These are phyloP conservation scores for Pseudogymnoascus sp. DNA, from an alignment of 2,329 filamentous ascomycete genomes.

Conservation along the genomic window DNA sequence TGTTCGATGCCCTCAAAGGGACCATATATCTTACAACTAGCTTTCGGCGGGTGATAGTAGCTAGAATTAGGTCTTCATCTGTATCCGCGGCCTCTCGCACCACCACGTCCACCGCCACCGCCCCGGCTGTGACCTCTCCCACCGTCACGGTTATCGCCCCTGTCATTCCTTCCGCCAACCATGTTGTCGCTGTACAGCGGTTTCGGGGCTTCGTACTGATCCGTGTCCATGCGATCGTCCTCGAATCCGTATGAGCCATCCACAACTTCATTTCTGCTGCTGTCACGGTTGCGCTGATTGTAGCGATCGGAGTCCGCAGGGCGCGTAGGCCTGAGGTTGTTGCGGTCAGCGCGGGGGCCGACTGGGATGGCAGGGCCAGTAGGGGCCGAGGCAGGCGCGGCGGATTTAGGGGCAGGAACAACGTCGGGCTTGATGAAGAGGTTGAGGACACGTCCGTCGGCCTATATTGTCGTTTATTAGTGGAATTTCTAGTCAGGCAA, in stretches of 20 bases:
- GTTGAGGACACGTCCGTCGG: conserved; percentile 66
- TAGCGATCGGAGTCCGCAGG: conserved; percentile 22
- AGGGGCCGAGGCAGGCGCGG: conserved; percentile 10
- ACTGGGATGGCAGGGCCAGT: conserved; percentile 19
- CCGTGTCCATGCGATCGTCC: conserved; percentile 27
- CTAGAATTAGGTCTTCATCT: conserved; percentile 17
- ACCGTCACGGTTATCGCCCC: conserved; percentile 18
- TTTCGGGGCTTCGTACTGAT: conserved; percentile 19
- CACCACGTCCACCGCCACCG: conserved; percentile 17
- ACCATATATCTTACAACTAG: not conserved
- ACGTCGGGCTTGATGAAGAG: conserved; percentile 60
- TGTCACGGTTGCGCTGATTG: conserved; percentile 18
- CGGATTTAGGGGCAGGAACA: not conserved
- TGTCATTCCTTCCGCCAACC: conserved; percentile 17
- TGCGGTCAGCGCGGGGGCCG: conserved; percentile 25
- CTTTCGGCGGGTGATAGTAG: not conserved
- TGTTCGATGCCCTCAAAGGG: not conserved
- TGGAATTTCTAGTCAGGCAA: not conserved
- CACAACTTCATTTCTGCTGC: conserved; percentile 25
- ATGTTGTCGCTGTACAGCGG: conserved; percentile 28
- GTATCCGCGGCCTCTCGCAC: conserved; percentile 17
- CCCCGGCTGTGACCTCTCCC: conserved; percentile 19
- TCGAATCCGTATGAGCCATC: conserved; percentile 31
- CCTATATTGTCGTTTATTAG: conserved; percentile 38
- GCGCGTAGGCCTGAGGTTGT: conserved; percentile 16